These are phyloP conservation scores for Aeminium ludgeri DNA, from an alignment of 495 filamentous ascomycete genomes.

Conservation along the genomic window DNA sequence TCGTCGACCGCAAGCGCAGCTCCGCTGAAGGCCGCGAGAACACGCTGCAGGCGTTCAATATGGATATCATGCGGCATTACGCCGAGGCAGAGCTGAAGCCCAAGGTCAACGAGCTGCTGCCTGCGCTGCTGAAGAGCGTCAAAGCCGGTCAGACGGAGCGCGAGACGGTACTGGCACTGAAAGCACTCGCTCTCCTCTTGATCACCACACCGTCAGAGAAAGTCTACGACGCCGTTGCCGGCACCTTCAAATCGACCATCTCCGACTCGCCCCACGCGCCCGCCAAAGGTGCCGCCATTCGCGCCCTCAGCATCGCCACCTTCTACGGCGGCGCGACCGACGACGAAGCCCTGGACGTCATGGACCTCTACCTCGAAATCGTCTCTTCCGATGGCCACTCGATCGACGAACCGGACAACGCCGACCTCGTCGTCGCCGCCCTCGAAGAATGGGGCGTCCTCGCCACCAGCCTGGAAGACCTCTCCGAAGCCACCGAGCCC, in stretches of 20 bases:
- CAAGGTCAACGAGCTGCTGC: slow-evolving; percentile 47
- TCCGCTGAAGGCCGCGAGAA: slow-evolving; percentile 66
- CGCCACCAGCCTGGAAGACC: slow-evolving; percentile 65
- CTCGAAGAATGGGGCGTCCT: slow-evolving; percentile 80
- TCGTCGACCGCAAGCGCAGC: slow-evolving; percentile 73
- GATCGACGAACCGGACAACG: slow-evolving; percentile 57
- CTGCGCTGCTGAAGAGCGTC: slow-evolving; percentile 55
- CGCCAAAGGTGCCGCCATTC: slow-evolving; percentile 59
- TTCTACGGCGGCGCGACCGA: slow-evolving; percentile 66
- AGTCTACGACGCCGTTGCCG: slow-evolving; percentile 47
- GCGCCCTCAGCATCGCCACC: slow-evolving; percentile 52
- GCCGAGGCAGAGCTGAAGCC: slow-evolving; percentile 46
- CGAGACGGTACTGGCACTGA: slow-evolving; percentile 55
- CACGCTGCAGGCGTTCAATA: slow-evolving; percentile 49
- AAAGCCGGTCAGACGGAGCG: slow-evolving; percentile 53
- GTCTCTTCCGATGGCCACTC: slow-evolving; percentile 66
- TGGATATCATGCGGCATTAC: slow-evolving; percentile 58
- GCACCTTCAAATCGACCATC: slow-evolving; percentile 50
- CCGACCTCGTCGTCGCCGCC: slow-evolving; percentile 63
- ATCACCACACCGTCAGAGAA: slow-evolving; percentile 56
- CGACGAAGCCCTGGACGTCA: slow-evolving; percentile 52
- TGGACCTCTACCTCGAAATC: slow-evolving; percentile 74
- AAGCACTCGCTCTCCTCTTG: slow-evolving; percentile 58
- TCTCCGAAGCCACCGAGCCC: slow-evolving; percentile 53
- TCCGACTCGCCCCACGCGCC: slow-evolving; percentile 46